Conservation (phyloP, 306 rosid genomes). For the Trifolium fragiferum region DNA sequence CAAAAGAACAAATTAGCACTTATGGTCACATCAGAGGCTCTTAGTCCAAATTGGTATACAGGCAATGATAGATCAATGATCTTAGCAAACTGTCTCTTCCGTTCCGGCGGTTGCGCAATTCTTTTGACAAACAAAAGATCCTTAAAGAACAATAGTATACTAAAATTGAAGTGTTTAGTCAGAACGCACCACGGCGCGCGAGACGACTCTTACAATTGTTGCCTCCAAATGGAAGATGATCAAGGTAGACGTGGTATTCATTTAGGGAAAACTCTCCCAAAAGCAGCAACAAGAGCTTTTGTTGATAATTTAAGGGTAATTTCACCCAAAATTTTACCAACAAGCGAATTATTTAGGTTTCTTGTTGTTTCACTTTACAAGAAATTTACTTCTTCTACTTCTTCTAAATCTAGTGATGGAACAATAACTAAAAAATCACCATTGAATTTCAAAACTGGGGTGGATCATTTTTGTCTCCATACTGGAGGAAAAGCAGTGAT, state of each 20-base stretch:
- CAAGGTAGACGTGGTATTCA: constrained; percentile 66
- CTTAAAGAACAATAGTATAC: constrained; percentile 47
- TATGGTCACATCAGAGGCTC: constrained; percentile 73
- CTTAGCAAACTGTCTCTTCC: constrained; percentile 71
- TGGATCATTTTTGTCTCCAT: constrained; percentile 83
- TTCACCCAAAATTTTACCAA: constrained; percentile 75
- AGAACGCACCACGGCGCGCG: constrained; percentile 83
- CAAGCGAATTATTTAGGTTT: constrained; percentile 64
- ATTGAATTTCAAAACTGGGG: constrained; percentile 64
- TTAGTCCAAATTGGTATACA: constrained; percentile 91
- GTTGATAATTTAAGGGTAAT: constrained; percentile 73
- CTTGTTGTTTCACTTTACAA: constrained; percentile 37
- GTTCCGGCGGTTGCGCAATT: constrained; percentile 76
- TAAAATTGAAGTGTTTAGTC: constrained; percentile 65
- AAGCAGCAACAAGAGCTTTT: constrained; percentile 86
- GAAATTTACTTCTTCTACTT: constrained; percentile 13
- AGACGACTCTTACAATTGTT: constrained; percentile 74
- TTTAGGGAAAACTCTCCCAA: constrained; percentile 67
- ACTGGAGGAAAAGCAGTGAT: constrained; percentile 94
- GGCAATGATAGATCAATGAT: constrained; percentile 83
- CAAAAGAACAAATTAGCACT: constrained; percentile 60
- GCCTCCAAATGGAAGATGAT: constrained; percentile 71
- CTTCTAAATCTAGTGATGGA: not conserved
- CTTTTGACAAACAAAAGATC: constrained; percentile 67
- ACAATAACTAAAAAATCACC: constrained; percentile 46